These are phyloP conservation scores for Gentiana dahurica DNA, from an alignment of 257 asterid genomes.

Conservation along the genomic window DNA sequence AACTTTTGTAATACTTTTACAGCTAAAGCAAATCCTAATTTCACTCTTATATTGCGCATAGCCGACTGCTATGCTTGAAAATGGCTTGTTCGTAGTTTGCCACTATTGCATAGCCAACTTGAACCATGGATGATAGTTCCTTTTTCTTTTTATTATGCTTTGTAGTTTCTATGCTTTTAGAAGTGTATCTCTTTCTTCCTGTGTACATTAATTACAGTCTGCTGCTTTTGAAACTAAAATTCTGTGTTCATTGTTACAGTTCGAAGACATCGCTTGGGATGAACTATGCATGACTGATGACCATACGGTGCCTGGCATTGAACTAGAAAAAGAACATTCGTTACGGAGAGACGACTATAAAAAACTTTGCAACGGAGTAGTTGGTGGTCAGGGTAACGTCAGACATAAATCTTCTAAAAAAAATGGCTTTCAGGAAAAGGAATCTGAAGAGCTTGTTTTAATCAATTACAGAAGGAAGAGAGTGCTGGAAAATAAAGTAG, in stretches of 20 bases:
- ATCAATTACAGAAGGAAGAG: conserved; percentile 29
- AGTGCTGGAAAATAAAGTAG: conserved; percentile 36
- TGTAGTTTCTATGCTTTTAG: too few species aligned
- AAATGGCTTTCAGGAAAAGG: conserved; percentile 22
- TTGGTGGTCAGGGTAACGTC: conserved; percentile 18
- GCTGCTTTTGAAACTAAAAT: too few species aligned
- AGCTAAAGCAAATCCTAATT: too few species aligned
- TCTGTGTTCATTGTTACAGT: conserved; percentile 22
- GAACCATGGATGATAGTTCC: too few species aligned
- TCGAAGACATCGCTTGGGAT: conserved; percentile 71
- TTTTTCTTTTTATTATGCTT: too few species aligned
- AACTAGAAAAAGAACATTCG: conserved; percentile 19
- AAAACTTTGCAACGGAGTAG: conserved; percentile 30
- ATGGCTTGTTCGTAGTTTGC: too few species aligned
- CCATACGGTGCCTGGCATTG: conserved; percentile 66
- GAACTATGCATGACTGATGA: conserved; percentile 53
- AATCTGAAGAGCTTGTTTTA: conserved; percentile 15
- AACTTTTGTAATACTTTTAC: too few species aligned
- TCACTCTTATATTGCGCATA: too few species aligned
- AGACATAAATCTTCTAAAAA: conserved; percentile 22
- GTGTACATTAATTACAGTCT: too few species aligned
- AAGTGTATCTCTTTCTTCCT: too few species aligned
- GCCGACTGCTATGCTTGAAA: too few species aligned
- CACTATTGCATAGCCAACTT: too few species aligned
- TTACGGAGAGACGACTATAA: conserved; percentile 31